Percentiles rank a stretch among this genome's conserved stretches.
phyloP scores from a whole-genome alignment of 805 yeast genomes.

The Candida sphagnicola region DNA sequence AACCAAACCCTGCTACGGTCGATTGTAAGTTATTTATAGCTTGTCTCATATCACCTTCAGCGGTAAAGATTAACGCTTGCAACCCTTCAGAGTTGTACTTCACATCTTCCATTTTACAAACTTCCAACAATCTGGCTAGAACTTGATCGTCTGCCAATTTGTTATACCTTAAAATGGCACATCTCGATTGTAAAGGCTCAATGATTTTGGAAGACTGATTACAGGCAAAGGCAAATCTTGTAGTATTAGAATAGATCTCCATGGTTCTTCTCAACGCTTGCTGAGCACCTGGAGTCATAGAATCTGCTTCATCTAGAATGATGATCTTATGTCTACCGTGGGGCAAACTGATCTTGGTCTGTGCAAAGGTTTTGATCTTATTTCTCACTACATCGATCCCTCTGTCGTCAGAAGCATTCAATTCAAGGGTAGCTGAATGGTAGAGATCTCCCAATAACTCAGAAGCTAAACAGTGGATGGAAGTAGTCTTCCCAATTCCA shows the following conservation, averaged over 20 bases:
- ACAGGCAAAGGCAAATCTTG: constrained; percentile 98
- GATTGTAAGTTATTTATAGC: constrained; percentile 93
- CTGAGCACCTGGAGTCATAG: constrained; percentile 96
- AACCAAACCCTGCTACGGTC: constrained; percentile 88
- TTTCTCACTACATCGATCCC: constrained; percentile 96
- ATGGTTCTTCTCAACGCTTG: constrained; percentile 91
- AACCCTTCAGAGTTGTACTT: constrained; percentile 85
- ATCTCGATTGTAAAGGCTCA: constrained; percentile 93
- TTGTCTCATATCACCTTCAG: constrained; percentile 99
- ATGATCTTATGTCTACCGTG: constrained; percentile 89
- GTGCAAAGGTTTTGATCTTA: constrained; percentile 93
- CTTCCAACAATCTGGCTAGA: constrained; percentile 66
- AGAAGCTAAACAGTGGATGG: constrained; percentile 83
- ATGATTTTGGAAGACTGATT: constrained; percentile 92
- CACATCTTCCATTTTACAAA: constrained; percentile 66
- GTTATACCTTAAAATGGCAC: constrained; percentile 87
- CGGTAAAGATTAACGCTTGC: constrained; percentile 88
- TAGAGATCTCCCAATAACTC: constrained; percentile 71
- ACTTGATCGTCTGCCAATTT: constrained; percentile 84
- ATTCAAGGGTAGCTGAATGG: constrained; percentile 81
- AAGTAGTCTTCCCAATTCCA: constrained; percentile 96
- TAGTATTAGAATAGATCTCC: constrained; percentile 94
- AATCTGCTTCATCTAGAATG: constrained; percentile 92
- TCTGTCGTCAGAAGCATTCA: constrained; percentile 95
- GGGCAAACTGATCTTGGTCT: constrained; percentile 83